phyloP scores from a whole-genome alignment of 768 basidiomycete genomes.

The Boletus rex-veris region DNA sequence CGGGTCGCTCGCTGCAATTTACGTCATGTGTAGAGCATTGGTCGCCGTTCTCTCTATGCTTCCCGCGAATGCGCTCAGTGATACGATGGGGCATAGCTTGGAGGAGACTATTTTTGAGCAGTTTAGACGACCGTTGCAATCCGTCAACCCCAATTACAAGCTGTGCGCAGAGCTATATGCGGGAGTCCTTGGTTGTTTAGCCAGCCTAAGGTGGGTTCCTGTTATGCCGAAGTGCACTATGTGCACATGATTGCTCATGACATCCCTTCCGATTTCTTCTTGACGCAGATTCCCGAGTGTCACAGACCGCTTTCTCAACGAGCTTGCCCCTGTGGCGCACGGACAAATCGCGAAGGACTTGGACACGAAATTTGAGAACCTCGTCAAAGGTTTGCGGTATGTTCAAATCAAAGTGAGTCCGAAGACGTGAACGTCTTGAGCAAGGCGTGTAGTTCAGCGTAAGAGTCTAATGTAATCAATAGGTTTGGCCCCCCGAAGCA shows the following conservation, averaged over 20 bases:
- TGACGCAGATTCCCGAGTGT: constrained; percentile 75
- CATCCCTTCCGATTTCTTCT: neutral
- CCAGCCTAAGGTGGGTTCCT: constrained; percentile 65
- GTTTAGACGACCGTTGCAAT: constrained; percentile 61
- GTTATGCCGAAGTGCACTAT: neutral
- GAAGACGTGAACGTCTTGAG: neutral
- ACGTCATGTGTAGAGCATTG: constrained; percentile 86
- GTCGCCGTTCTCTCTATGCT: constrained; percentile 71
- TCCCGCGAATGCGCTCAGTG: constrained; percentile 74
- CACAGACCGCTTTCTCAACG: constrained; percentile 85
- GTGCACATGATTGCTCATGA: neutral
- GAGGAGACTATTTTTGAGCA: constrained; percentile 89
- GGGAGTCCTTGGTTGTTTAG: constrained; percentile 77
- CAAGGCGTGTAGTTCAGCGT: neutral
- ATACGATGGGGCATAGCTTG: constrained; percentile 72
- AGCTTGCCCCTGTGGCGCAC: constrained; percentile 69
- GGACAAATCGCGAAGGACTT: constrained; percentile 76
- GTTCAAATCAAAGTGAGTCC: constrained; percentile 72
- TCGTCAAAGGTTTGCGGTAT: constrained; percentile 77
- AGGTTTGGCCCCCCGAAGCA: constrained; percentile 92
- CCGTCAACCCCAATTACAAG: constrained; percentile 71
- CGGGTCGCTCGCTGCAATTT: constrained; percentile 79
- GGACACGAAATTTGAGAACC: constrained; percentile 79
- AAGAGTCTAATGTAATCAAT: neutral
- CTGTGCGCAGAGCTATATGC: constrained; percentile 82